Conservation (phyloP, 805 yeast species). For the Starmerella roubikii region DNA sequence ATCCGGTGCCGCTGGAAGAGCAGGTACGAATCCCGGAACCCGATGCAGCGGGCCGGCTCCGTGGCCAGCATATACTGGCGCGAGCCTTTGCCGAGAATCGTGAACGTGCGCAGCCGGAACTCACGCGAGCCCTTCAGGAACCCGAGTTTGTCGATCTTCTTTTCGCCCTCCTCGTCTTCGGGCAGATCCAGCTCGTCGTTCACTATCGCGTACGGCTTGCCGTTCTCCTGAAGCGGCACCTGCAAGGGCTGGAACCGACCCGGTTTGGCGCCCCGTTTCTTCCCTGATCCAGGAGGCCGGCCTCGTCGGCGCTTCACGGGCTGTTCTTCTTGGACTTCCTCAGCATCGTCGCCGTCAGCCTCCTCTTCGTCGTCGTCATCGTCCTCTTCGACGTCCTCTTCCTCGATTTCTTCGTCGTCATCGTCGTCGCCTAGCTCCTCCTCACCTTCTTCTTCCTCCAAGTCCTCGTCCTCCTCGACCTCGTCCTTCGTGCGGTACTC, state of each 20-base stretch:
- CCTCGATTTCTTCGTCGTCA: conserved; percentile 6
- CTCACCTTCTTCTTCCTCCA: neutral
- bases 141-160: conserved; percentile 57
- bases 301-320: conserved; percentile 20
- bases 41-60: conserved; percentile 91
- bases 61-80: conserved; percentile 80
- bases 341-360: conserved; percentile 13
- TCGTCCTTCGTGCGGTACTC: conserved; percentile 1
- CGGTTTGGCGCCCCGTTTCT: conserved; percentile 12
- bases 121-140: conserved; percentile 56
- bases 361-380: conserved; percentile 10
- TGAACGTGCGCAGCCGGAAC: conserved; percentile 41
- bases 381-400: conserved; percentile 13
- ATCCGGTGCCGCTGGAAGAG: conserved; percentile 75
- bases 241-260: conserved; percentile 17
- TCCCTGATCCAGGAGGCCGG: conserved; percentile 21
- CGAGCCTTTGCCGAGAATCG: conserved; percentile 44
- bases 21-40: conserved; percentile 81
- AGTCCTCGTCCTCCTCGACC: neutral
- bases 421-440: conserved; percentile 5
- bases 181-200: conserved; percentile 70
- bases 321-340: conserved; percentile 7
- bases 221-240: conserved; percentile 48
- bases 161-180: conserved; percentile 66
- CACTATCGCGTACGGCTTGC: conserved; percentile 46